Conservation (phyloP, 2,329 filamentous ascomycete species). For the Fusarium verticillioides region DNA sequence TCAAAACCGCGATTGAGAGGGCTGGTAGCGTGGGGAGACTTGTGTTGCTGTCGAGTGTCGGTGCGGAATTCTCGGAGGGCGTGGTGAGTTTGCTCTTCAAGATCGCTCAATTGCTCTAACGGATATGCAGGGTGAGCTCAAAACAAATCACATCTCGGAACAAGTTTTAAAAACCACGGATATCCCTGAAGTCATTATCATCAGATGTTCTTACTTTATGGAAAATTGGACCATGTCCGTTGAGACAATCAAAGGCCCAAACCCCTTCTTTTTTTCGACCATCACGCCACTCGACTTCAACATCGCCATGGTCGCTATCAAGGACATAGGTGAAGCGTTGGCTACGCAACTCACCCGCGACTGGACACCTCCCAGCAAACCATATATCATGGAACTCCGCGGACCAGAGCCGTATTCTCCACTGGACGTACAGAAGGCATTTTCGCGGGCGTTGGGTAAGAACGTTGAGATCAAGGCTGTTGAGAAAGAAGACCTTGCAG, state of each 20-base stretch:
- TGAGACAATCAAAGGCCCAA: conserved; percentile 40
- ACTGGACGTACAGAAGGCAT: conserved; percentile 44
- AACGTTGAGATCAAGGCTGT: conserved; percentile 46
- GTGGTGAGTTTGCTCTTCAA: conserved; percentile 1
- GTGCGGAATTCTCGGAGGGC: conserved; percentile 48
- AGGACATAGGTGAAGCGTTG: conserved; percentile 41
- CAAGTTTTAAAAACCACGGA: conserved; percentile 23
- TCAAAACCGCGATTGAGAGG: conserved; percentile 44
- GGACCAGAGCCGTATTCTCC: conserved; percentile 47
- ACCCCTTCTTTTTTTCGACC: conserved; percentile 49
- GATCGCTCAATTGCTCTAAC: too few species aligned
- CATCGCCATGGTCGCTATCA: conserved; percentile 48
- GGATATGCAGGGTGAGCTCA: conserved; percentile 48
- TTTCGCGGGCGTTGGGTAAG: conserved; percentile 43
- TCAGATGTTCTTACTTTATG: conserved; percentile 53
- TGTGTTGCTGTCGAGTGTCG: conserved; percentile 47
- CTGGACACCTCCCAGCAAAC: conserved; percentile 31
- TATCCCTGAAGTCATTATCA: conserved; percentile 45
- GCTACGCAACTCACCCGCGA: conserved; percentile 41
- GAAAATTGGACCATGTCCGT: conserved; percentile 51
- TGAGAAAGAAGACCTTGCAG: conserved; percentile 33
- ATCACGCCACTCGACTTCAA: conserved; percentile 49
- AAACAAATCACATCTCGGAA: conserved; percentile 51
- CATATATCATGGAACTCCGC: conserved; percentile 48
- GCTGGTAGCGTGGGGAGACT: conserved; percentile 45